Evolutionary conservation across 257 asterid genomes (phyloP), one percentile per base, ranked within the genome.

Genomic region (Agastache rugosa): DNA sequence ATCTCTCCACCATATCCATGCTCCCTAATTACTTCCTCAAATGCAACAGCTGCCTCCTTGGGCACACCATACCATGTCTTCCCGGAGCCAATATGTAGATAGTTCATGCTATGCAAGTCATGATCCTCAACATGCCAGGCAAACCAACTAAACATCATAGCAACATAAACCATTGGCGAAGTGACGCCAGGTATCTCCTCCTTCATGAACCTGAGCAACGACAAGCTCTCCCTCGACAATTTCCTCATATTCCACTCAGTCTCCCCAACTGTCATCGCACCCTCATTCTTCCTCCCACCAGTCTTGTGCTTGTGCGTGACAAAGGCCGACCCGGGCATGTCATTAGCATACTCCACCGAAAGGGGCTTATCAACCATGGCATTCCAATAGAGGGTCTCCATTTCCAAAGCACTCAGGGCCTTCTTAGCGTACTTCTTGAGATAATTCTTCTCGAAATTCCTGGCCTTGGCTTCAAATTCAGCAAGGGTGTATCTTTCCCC

Each of bases 111-210:
- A 79, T 95, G 99, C 86, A 95, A 86, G 78, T 95, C 99, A 83
- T 95, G 99, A 88, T 95, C 99, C 84, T 95, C 99, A 42, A 92
- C 99, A 73, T 95, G 99, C 99, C 99, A 95, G 78, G 99, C 99
- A 83, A 95, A 95, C 99, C 99, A 95, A 71, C 99, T 95, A 81
- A 95, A 92, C 96, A 95, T 84, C 99, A 95, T 95, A 14, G 99
- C 99, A 72, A 95, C 83, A 79, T 95, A 95, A 74, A 95, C 96
- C 99, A 95, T 95, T 0, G 99, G 99, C 1, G 99, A 95, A 42
- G 98, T 95, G 22, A 95, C 99, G 27, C 99, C 99, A 0, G 99
- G 97, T 37, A 95, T 95, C 75, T 95, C 99, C 88, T 95, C 97
- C 89, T 90, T 95, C 99, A 95, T 95, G 74, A 90, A 95, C 91